Conservation (phyloP, 225 moss, liverwort and hornwort species). For the Pleurozium schreberi region DNA sequence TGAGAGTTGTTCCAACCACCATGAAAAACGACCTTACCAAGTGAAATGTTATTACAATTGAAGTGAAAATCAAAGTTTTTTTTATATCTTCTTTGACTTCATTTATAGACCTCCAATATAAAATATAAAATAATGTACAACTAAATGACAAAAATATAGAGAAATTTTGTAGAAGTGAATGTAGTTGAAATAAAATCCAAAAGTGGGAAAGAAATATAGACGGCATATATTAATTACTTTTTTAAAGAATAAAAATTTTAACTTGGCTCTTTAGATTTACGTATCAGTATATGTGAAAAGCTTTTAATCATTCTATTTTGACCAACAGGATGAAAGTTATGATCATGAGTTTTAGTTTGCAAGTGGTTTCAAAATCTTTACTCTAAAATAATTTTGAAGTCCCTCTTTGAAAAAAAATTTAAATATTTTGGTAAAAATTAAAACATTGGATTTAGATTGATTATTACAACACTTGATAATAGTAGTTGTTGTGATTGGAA, state of each 20-base stretch:
- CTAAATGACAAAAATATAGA: neutral
- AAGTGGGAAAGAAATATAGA: no score
- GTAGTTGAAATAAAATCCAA: neutral
- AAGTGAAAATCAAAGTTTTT: neutral
- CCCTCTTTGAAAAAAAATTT: accelerated
- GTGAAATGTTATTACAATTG: neutral
- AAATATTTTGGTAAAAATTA: neutral
- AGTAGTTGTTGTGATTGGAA: neutral
- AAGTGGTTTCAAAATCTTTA: neutral
- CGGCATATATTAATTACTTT: no score
- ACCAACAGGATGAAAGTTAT: neutral
- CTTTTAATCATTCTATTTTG: neutral
- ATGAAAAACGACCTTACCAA: neutral
- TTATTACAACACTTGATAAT: neutral
- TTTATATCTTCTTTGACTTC: neutral
- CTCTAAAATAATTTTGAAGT: neutral
- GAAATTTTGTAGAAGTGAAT: neutral
- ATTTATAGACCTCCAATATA: neutral
- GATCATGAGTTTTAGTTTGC: neutral
- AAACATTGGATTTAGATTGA: no score
- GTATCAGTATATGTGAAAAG: no score
- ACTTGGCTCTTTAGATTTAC: no score
- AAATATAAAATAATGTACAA: neutral
- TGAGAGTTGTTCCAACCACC: neutral
- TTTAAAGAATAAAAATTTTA: no score